phyloP scores from a whole-genome alignment of 305 asterid species.

The Solanum hybrid region DNA sequence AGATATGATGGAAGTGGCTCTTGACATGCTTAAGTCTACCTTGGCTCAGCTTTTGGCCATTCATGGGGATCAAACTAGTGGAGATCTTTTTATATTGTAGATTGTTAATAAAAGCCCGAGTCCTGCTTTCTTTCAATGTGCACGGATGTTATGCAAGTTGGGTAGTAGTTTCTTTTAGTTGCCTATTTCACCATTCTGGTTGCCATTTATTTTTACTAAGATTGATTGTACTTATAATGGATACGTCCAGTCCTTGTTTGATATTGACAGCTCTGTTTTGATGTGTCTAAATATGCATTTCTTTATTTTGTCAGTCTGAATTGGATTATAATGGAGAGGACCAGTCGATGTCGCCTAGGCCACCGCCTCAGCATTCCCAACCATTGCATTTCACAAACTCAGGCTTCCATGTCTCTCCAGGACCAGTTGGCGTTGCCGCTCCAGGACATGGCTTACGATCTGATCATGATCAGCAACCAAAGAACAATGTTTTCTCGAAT shows the following conservation, averaged over 20 bases:
- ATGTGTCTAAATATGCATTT: neutral
- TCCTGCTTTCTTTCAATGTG: neutral
- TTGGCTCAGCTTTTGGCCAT: neutral
- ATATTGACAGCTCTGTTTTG: neutral
- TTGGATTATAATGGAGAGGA: conserved; percentile 10
- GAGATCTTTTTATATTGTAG: neutral
- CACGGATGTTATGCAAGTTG: neutral
- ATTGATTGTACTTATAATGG: neutral
- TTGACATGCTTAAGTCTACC: neutral
- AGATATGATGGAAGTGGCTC: neutral
- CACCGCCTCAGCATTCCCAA: conserved; percentile 8
- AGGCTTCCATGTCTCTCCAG: conserved; percentile 18
- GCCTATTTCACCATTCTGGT: neutral
- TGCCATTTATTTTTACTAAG: neutral
- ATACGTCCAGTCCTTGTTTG: neutral
- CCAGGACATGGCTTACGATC: conserved; percentile 9
- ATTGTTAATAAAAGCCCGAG: neutral
- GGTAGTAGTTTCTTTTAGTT: neutral
- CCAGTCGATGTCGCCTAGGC: conserved; percentile 14
- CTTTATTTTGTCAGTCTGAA: conserved; percentile 5
- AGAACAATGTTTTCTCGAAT: conserved; percentile 50
- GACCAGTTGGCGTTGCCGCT: conserved; percentile 14
- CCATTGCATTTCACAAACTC: conserved; percentile 15
- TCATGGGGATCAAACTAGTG: neutral
- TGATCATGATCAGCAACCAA: conserved; percentile 29